Evolutionary conservation across 2,329 filamentous ascomycete species (phyloP), one percentile per base, ranked within the genome.

Genomic region (Apiospora kogelbergensis): DNA sequence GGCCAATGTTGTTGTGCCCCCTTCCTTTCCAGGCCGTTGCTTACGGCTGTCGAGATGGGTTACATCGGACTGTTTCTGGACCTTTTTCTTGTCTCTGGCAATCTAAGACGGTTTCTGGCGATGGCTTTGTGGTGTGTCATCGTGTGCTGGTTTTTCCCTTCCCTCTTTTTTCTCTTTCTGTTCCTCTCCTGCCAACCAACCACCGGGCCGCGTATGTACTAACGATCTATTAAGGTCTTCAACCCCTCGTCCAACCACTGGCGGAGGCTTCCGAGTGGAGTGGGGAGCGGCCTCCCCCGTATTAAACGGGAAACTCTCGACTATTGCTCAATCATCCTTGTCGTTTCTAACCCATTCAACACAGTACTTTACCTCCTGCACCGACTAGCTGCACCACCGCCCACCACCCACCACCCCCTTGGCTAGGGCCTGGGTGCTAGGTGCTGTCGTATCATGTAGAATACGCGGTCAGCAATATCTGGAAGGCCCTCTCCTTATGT

Each of bases 341-440:
- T 60, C 53, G 6, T 26, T n/a, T 17, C 30, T 33, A 33, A 33
- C 3, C 53, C 30, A 60, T 60, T 37, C 53, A 37, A 60, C n/a
- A n/a, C n/a, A n/a, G n/a, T 37, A 60, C 53, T 60, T 60, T 60
- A 37, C 46, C 48, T 33, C 53, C 53, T 60, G 53, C 53, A 60
- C 53, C 26, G 33, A 37, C 53, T 60, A 60, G 53, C 53, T n/a
- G 48, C 53, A 60, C 53, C 48, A 57, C 48, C 48, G 33, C 48
- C 48, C 22, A 48, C 46, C 22, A 48, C 46, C 46, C 46, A 22
- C 48, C 40, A 13, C 10, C 40, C 40, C 15, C 48, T 37, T 37
- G 53, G 53, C 53, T 37, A 60, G 53, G 53, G 4, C 48, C 48
- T 33, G n/a, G n/a, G n/a, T n/a, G 7, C 33, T 33, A 60, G 53